Base-by-base conservation (phyloP, 257 asterid genomes). In the Solanum rostratum region DNA sequence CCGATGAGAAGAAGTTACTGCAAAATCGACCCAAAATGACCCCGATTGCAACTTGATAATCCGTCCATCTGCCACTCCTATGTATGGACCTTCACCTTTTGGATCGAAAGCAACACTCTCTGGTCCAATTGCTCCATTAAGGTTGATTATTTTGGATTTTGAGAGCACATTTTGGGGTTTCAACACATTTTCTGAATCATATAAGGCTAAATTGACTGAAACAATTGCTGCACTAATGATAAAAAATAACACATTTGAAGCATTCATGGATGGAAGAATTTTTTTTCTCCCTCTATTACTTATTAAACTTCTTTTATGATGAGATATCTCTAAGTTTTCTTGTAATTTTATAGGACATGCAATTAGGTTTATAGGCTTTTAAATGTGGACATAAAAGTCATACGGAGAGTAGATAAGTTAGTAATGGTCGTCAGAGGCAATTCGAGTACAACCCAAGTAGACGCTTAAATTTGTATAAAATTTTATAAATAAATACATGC, bases 191-290 rank as follows among this genome's bases (percentile, higher is more conserved):
- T 85, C 74, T 85, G 87, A 49, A 86, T 76, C 16, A 29, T 27
- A 69, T 53, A 90, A 83, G 49, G 94, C 91, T 41, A 89, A 19
- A 86, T 66, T 89, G 79, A 89, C 63, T 20, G 93, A 92, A 8
- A 93, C 62, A 53, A 92, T 18, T n/a, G 91, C 89, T 50, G 63
- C 82, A 62, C 85, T 50, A 3, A 66, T 0, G 20, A 27, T 2
- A 22, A 66, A 30, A 41, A 85, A 71, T 55, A 89, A 15, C 54
- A 91, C 83, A 88, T 81, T 92, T 10, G 90, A 49, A 30, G 80
- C 0, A 71, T 86, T 88, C 95, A 91, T 91, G 60, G 85, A 57
- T 57, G 57, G 3, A 0, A 3, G 0, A 1, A 6, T 33, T 3
- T 5, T 69, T 70, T 43, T 59, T 19, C 1, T 7, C 45, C 11